These are phyloP conservation scores for Gnetum montanum DNA, from an alignment of 75 land plant genomes.

Conservation along the genomic window DNA sequence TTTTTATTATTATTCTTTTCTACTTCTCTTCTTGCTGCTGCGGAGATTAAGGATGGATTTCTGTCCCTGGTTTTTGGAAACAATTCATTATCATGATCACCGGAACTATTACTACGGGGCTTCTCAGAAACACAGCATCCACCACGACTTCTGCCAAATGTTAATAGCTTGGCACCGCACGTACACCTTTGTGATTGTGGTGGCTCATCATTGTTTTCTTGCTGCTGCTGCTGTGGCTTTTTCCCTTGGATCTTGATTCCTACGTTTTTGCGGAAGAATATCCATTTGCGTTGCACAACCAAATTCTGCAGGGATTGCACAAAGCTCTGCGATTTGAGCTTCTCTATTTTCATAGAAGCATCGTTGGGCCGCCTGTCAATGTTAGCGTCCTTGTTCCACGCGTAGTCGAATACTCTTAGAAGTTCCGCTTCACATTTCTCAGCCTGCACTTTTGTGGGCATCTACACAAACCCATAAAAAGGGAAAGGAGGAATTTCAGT, in stretches of 20 bases:
- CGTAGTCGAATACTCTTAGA: slow-evolving; percentile 65
- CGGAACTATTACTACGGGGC: no score
- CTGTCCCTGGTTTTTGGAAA: no score
- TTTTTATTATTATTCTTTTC: neutral
- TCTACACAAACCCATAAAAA: slow-evolving; percentile 19
- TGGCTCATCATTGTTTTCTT: neutral
- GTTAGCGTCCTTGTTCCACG: slow-evolving; percentile 69
- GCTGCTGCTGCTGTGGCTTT: slow-evolving; percentile 2
- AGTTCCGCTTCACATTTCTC: slow-evolving; percentile 39
- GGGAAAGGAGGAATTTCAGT: neutral
- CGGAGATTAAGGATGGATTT: neutral
- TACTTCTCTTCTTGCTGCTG: neutral
- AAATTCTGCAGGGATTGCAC: neutral
- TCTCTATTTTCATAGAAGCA: slow-evolving; percentile 36
- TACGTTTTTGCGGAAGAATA: slow-evolving; percentile 9
- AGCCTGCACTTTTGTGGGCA: slow-evolving; percentile 46
- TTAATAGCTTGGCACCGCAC: slow-evolving; percentile 14
- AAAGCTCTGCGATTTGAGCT: slow-evolving; percentile 2
- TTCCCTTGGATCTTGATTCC: slow-evolving; percentile 23
- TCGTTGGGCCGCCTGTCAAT: slow-evolving; percentile 47
- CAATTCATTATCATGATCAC: no score
- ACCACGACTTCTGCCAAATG: no score
- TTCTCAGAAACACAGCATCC: no score
- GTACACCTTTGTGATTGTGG: neutral
- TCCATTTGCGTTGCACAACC: slow-evolving; percentile 2